A percentile compares a stretch with the other conserved stretches of the same genome.
These are phyloP conservation scores for Pichia californica DNA, from an alignment of 805 yeast species.

Conservation along the genomic window DNA sequence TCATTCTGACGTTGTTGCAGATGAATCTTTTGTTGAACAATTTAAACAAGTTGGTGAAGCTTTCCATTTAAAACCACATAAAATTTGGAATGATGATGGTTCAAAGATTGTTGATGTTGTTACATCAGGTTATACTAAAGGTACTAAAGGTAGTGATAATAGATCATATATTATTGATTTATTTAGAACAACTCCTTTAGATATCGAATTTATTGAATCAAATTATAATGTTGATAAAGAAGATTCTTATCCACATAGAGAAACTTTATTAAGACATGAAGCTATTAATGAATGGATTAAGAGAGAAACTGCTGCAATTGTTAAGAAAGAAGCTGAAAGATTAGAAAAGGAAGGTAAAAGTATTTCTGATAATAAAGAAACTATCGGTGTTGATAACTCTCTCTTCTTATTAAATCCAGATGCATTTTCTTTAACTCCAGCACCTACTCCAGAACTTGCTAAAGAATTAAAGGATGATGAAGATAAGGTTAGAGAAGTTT, in stretches of 20 bases:
- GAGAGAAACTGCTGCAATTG: slow-evolving; percentile 48
- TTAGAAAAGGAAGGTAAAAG: slow-evolving; percentile 27
- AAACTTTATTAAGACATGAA: slow-evolving; percentile 75
- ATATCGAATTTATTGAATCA: slow-evolving; percentile 66
- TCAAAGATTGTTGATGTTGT: slow-evolving; percentile 41
- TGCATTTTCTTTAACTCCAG: slow-evolving; percentile 46
- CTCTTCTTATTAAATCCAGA: slow-evolving; percentile 72
- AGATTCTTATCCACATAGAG: slow-evolving; percentile 76
- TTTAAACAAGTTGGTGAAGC: slow-evolving; percentile 61
- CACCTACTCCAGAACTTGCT: slow-evolving; percentile 32
- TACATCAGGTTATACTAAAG: slow-evolving; percentile 77
- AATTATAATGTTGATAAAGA: slow-evolving; percentile 37
- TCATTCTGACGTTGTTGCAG: slow-evolving; percentile 40
- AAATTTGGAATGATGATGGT: slow-evolving; percentile 43
- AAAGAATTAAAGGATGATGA: slow-evolving; percentile 43
- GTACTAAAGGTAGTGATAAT: slow-evolving; percentile 78
- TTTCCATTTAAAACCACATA: slow-evolving; percentile 72
- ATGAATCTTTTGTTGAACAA: slow-evolving; percentile 46
- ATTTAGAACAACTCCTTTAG: slow-evolving; percentile 79
- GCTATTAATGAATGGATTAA: slow-evolving; percentile 91
- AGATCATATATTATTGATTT: slow-evolving; percentile 81
- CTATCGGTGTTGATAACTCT: slow-evolving; percentile 46
- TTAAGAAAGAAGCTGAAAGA: slow-evolving; percentile 45
- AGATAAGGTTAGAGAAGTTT: slow-evolving; percentile 60
- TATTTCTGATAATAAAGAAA: slow-evolving; percentile 36